Conservation (phyloP, 176 grass and related monocot genomes). For the Oryza meyeriana region DNA sequence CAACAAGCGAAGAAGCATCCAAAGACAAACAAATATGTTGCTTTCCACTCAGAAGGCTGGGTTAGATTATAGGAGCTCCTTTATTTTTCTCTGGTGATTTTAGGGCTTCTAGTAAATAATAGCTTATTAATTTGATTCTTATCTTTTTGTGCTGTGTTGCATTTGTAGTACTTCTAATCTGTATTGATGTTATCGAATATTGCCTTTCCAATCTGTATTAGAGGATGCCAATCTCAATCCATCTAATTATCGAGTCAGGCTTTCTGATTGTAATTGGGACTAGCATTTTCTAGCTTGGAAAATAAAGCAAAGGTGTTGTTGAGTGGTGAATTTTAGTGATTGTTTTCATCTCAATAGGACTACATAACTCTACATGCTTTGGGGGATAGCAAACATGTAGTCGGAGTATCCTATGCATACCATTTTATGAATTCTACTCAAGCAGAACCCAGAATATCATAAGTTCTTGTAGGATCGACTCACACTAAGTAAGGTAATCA, state of each 20-base stretch:
- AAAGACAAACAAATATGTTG: conserved; percentile 45
- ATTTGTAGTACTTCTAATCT: background rate
- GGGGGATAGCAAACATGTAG: background rate
- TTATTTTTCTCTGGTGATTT: background rate
- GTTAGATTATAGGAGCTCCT: background rate
- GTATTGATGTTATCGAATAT: background rate
- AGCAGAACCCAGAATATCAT: background rate
- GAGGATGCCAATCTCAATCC: background rate
- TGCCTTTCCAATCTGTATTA: background rate
- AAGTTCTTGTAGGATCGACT: no score
- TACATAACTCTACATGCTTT: no score
- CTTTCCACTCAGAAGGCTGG: conserved; percentile 42
- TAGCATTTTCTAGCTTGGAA: conserved; percentile 34
- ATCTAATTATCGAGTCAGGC: background rate
- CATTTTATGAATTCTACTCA: background rate
- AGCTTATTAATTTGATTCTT: conserved; percentile 26
- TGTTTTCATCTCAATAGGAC: background rate
- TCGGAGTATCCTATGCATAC: background rate
- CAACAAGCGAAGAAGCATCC: conserved; percentile 5
- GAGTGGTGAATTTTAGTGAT: background rate
- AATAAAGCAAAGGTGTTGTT: background rate
- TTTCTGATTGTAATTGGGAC: background rate
- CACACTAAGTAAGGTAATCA: no score
- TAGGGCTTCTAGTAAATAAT: conserved; percentile 32
- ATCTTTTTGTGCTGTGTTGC: background rate